phyloP scores from a whole-genome alignment of 2,329 filamentous ascomycete genomes.

The Coniochaeta ligniaria region DNA sequence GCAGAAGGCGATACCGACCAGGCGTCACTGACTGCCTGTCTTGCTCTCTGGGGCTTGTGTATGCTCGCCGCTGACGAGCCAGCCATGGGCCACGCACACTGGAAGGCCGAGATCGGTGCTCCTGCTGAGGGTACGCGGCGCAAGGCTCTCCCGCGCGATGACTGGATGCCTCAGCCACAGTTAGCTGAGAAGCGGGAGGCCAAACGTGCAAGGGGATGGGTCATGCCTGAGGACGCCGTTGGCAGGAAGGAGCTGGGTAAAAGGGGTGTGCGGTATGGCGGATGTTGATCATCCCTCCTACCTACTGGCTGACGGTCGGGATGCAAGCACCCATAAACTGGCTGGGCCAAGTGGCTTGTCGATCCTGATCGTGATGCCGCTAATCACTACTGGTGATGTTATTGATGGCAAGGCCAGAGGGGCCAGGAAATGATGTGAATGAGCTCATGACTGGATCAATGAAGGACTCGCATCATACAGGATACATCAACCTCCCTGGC shows the following conservation, averaged over 20 bases:
- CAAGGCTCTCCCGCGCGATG: constrained; percentile 62
- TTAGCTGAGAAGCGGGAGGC: constrained; percentile 69
- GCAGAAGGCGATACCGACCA: constrained; percentile 20
- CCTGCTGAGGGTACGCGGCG: constrained; percentile 65
- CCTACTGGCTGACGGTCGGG: not conserved
- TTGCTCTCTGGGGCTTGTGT: constrained; percentile 73
- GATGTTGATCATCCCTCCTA: constrained; percentile 20
- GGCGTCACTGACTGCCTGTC: constrained; percentile 57
- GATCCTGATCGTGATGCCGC: not conserved
- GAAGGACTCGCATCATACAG: not conserved
- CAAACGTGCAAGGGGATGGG: constrained; percentile 67
- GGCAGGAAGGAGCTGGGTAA: constrained; percentile 65
- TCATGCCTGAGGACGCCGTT: constrained; percentile 66
- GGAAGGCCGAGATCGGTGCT: constrained; percentile 66
- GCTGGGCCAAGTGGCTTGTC: not conserved
- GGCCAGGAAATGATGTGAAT: not conserved
- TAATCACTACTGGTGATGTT: not conserved
- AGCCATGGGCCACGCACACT: constrained; percentile 44
- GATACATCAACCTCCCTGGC: not conserved
- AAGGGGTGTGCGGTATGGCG: constrained; percentile 53
- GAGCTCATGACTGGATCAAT: constrained; percentile 1
- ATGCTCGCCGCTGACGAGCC: constrained; percentile 28
- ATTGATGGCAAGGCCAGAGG: not conserved
- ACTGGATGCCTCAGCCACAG: constrained; percentile 70
- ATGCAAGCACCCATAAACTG: not conserved